Base-by-base conservation (phyloP, 257 asterid species). In the Eustoma russellianum region DNA sequence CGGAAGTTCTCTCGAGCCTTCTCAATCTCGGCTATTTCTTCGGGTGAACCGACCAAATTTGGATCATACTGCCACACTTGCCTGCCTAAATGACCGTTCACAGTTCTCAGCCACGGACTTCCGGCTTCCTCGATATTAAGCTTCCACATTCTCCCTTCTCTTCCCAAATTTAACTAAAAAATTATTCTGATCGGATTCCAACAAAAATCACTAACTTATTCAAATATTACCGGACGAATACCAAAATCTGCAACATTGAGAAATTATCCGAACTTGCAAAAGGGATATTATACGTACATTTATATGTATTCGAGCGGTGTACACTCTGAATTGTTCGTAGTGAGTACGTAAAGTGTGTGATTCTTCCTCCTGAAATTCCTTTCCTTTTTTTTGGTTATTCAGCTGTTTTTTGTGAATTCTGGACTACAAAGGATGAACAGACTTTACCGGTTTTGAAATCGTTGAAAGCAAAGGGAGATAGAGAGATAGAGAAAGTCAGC, bases 21-120 rank as follows among this genome's bases (percentile, higher is more conserved):
- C 63, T 90, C 89, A 40, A 90, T 77, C 81, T 88, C 92, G 3
- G 79, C 81, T 52, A 77, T 64, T 69, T 90, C 96, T 53, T 82
- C 89, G 2, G 94, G 75, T 24, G 94, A 78, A 24, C 87, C 95
- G 14, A 65, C 61, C 1, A 43, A 18, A 50, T 18, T 73, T 30
- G 83, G 75, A 61, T 86, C 87, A 53, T 75, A 86, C 77, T 86
- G 95, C 98, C 98, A 90, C 34, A 77, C 46, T 48, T 90, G 95
- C 58, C 98, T 82, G 28, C 98, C 98, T 28, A 72, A 63, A 50
- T 86, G 89, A 18, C 80, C 78, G 60, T 90, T 90, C 30, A 76
- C 18, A 6, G 95, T 74, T 34, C 92, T 83, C 72, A 90, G 60
- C 96, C 98, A 90, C 17, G 98, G 95, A 71, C 71, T 77, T 52